These are phyloP conservation scores for Colletotrichum musicola DNA, from an alignment of 2,329 filamentous ascomycete species.

Conservation along the genomic window DNA sequence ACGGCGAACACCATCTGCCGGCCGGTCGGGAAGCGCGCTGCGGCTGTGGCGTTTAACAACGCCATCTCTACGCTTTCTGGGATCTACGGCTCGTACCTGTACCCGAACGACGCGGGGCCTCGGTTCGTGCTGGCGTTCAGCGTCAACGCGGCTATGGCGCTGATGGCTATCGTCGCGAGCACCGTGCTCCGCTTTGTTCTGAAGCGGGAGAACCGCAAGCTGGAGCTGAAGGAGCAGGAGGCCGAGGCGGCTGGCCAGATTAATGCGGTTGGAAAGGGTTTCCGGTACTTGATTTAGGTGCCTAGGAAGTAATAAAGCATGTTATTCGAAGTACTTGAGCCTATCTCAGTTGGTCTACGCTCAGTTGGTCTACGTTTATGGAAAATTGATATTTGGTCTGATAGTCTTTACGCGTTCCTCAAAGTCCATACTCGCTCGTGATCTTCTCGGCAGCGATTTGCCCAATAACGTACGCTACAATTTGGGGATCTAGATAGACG, in stretches of 20 bases:
- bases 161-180: slow-evolving; percentile 41
- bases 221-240: slow-evolving; percentile 40
- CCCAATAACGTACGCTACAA: slow-evolving; percentile 21
- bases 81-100: slow-evolving; percentile 45
- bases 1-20: slow-evolving; percentile 43
- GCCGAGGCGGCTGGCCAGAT: slow-evolving; percentile 29
- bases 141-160: slow-evolving; percentile 44
- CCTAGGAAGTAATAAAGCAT: no score
- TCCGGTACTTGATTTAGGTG: slow-evolving; percentile 37
- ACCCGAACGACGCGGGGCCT: slow-evolving; percentile 42
- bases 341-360: no score
- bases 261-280: slow-evolving; percentile 31
- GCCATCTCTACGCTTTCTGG: slow-evolving; percentile 41
- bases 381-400: background rate
- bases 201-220: slow-evolving; percentile 41
- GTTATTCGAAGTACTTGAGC: background rate
- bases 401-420: background rate
- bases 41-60: slow-evolving; percentile 43
- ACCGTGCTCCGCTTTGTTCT: slow-evolving; percentile 42
- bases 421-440: background rate
- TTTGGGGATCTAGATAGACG: slow-evolving; percentile 15
- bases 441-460: slow-evolving; percentile 20
- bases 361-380: background rate
- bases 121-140: slow-evolving; percentile 44
- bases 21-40: slow-evolving; percentile 40